Conservation (phyloP, 768 basidiomycete species). For the Floccularia luteovirens region DNA sequence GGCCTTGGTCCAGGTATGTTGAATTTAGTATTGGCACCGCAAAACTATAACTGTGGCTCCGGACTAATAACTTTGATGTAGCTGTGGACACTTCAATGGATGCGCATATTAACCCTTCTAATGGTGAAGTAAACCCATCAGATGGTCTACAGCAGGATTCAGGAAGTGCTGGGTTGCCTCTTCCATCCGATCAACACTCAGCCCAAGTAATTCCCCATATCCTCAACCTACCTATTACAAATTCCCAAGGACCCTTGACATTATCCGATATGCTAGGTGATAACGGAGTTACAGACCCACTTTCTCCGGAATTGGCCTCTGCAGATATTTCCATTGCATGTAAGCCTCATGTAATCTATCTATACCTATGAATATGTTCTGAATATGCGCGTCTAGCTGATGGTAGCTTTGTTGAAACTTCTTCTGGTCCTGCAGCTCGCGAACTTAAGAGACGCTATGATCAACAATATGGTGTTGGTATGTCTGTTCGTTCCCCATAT, state of each 20-base stretch:
- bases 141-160: no score
- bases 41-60: no score
- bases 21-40: no score
- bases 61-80: no score
- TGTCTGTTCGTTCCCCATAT: constrained; percentile 67
- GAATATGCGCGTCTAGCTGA: constrained; percentile 37
- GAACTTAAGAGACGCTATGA: constrained; percentile 77
- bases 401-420: constrained; percentile 73
- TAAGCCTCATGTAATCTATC: constrained; percentile 24
- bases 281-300: constrained; percentile 23
- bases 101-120: no score
- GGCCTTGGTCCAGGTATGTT: no score
- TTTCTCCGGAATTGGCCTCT: constrained; percentile 43
- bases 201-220: constrained; percentile 1
- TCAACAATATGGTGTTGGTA: constrained; percentile 56
- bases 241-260: constrained; percentile 30
- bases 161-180: no score
- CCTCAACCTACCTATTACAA: neutral
- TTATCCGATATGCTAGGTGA: constrained; percentile 36
- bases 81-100: no score
- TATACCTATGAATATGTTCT: constrained; percentile 3
- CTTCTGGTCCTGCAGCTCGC: constrained; percentile 66
- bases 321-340: constrained; percentile 55
- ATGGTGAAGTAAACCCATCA: no score
- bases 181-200: no score